These are phyloP conservation scores for Rauvolfia tetraphylla DNA, from an alignment of 257 asterid species.

Conservation along the genomic window DNA sequence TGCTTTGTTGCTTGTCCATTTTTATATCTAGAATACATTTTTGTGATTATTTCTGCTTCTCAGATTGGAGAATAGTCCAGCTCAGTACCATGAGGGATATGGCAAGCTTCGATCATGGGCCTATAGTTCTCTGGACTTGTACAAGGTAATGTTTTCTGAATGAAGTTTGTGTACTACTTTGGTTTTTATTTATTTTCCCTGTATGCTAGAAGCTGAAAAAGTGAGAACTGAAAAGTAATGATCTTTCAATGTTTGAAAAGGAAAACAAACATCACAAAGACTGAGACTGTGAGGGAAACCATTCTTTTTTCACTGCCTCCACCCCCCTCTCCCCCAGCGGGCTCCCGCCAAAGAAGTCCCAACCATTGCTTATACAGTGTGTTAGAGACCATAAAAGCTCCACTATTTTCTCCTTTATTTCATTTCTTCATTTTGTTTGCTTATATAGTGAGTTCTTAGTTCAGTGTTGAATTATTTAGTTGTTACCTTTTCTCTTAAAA, in stretches of 20 bases:
- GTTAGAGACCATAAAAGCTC: too few relatives aligned
- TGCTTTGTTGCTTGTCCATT: neutral
- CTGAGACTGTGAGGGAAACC: too few relatives aligned
- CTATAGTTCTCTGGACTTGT: conserved; percentile 80
- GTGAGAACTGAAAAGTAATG: neutral
- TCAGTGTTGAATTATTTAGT: neutral
- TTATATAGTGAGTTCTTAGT: neutral
- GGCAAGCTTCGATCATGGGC: conserved; percentile 94
- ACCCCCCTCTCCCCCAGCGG: too few relatives aligned
- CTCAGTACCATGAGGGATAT: conserved; percentile 82
- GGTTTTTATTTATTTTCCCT: neutral
- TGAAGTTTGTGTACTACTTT: neutral
- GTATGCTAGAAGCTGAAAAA: neutral
- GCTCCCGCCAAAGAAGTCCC: too few relatives aligned
- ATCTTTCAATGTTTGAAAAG: neutral
- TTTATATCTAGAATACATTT: neutral
- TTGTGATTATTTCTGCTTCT: conserved; percentile 17
- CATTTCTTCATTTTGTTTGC: neutral
- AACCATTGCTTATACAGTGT: too few relatives aligned
- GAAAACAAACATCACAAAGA: neutral
- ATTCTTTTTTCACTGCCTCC: too few relatives aligned
- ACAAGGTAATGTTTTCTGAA: conserved; percentile 49
- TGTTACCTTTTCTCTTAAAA: neutral
- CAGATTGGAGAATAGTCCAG: conserved; percentile 68
- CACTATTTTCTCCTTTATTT: too few relatives aligned